These are phyloP conservation scores for Adansonia madagascariensis DNA, from an alignment of 441 rosid genomes.

Conservation along the genomic window DNA sequence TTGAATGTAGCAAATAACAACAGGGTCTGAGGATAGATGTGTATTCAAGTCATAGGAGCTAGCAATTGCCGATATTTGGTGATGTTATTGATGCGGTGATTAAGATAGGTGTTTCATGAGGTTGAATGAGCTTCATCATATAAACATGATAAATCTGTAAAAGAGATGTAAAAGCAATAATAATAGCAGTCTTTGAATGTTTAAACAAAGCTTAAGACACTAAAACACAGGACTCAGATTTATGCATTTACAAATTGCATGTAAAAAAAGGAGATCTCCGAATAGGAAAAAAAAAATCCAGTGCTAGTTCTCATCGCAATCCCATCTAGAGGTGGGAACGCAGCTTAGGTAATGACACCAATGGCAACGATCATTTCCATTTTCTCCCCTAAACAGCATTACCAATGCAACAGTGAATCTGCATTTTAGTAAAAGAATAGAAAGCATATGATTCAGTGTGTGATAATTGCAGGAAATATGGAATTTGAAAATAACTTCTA, in stretches of 20 bases:
- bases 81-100: conserved; percentile 1
- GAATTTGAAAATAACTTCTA: not conserved
- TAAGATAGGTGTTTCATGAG: not conserved
- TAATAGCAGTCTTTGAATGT: not conserved
- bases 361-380: conserved; percentile 51
- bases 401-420: conserved; percentile 42
- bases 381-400: conserved; percentile 53
- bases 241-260: not conserved
- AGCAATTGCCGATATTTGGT: too few species aligned
- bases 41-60: too few species aligned
- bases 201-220: not conserved
- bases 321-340: conserved; percentile 60
- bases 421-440: not conserved
- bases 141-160: not conserved
- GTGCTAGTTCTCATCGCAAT: conserved; percentile 44
- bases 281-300: not conserved
- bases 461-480: not conserved
- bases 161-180: not conserved
- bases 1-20: too few species aligned
- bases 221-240: not conserved
- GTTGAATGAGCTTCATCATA: conserved; percentile 21
- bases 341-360: conserved; percentile 73
- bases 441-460: not conserved
- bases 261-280: not conserved
- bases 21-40: too few species aligned